Evolutionary conservation across 2,329 filamentous ascomycete species (phyloP).

Genomic region (Penicillium sp.): DNA sequence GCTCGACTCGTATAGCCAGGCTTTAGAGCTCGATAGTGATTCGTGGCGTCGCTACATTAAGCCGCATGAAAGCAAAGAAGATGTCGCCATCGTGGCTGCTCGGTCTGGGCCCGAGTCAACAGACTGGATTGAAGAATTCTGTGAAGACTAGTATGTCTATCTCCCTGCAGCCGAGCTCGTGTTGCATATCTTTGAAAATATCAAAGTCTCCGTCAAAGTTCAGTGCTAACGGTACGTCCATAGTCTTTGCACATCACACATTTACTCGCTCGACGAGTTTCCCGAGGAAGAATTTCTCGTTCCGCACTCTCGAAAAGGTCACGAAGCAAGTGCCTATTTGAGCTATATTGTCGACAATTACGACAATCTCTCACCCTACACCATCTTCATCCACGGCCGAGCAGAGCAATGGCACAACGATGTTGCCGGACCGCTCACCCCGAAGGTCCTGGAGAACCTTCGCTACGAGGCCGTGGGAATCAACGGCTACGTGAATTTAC

Average conservation of each 20-base stretch:
- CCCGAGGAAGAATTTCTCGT: conserved; percentile 5
- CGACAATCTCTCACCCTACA: conserved; percentile 52
- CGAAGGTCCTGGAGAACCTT: conserved; percentile 19
- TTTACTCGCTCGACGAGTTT: neutral
- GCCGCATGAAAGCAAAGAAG: neutral
- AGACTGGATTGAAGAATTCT: neutral
- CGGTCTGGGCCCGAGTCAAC: neutral
- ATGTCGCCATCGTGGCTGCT: conserved; percentile 1
- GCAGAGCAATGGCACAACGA: conserved; percentile 55
- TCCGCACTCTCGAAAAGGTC: conserved; percentile 42
- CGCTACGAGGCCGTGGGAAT: conserved; percentile 23
- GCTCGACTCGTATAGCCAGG: neutral
- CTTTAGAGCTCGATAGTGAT: neutral
- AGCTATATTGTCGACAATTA: conserved; percentile 59
- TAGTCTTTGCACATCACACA: neutral
- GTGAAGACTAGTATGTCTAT: neutral
- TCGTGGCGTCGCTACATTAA: neutral
- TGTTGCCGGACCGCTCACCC: conserved; percentile 32
- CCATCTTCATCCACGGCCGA: conserved; percentile 57
- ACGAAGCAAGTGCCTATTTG: conserved; percentile 58
- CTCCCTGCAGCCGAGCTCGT: no score
- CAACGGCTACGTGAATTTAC: conserved; percentile 37
- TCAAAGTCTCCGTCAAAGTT: no score
- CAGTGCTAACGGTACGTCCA: neutral
- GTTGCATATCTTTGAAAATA: neutral